A percentile compares a stretch with the other conserved stretches of the same genome.
These are phyloP conservation scores for Podospora didyma DNA, from an alignment of 495 filamentous ascomycete genomes.

Conservation along the genomic window DNA sequence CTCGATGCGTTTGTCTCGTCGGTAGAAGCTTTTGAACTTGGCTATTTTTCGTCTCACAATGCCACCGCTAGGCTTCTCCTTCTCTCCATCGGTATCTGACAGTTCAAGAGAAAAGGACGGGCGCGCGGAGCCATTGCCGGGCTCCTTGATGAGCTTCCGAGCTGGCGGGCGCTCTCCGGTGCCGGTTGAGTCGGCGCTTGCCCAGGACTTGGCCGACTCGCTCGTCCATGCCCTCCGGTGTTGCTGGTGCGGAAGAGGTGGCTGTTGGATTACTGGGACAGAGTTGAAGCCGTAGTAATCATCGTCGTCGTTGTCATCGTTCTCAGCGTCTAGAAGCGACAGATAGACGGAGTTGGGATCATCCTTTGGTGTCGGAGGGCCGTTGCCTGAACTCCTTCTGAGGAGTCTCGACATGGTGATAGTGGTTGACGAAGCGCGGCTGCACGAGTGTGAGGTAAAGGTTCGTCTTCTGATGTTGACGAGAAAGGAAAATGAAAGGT, in stretches of 20 bases:
- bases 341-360: slow-evolving; percentile 19
- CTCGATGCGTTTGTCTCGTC: background rate
- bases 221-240: background rate
- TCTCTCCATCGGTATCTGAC: slow-evolving; percentile 21
- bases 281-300: background rate
- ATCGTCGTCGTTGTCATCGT: slow-evolving; percentile 1
- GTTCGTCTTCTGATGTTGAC: background rate
- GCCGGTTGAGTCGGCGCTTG: slow-evolving; percentile 16
- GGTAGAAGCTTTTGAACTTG: slow-evolving; percentile 12
- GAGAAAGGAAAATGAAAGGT: too few species aligned
- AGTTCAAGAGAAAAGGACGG: slow-evolving; percentile 25
- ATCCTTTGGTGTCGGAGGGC: slow-evolving; percentile 1
- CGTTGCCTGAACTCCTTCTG: slow-evolving; percentile 5
- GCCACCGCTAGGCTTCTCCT: slow-evolving; percentile 16
- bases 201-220: background rate
- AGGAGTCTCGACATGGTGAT: slow-evolving; percentile 21
- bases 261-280: background rate
- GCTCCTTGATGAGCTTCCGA: slow-evolving; percentile 27
- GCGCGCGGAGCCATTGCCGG: slow-evolving; percentile 20
- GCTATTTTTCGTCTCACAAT: slow-evolving; percentile 23
- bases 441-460: background rate
- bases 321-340: slow-evolving; percentile 24
- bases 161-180: slow-evolving; percentile 21
- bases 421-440: background rate
- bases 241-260: slow-evolving; percentile 2